Conservation (phyloP, 2,329 filamentous ascomycete genomes). For the Nannizzia gypsea region DNA sequence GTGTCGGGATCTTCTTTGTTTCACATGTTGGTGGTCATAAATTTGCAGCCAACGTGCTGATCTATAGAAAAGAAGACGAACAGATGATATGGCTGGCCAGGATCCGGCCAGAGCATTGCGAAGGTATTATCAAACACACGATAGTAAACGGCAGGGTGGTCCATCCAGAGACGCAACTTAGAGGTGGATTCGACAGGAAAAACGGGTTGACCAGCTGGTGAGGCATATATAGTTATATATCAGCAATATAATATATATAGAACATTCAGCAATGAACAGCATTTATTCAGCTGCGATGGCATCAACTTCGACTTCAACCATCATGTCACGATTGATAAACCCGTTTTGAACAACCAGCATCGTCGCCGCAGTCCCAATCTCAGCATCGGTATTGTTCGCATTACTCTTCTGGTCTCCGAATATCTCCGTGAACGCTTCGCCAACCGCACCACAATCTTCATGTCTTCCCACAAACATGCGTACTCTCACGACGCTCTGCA, state of each 20-base stretch:
- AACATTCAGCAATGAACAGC: neutral
- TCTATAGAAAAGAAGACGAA: conserved; percentile 58
- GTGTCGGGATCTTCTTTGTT: conserved; percentile 91
- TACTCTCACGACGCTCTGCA: conserved; percentile 25
- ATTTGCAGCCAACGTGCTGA: conserved; percentile 85
- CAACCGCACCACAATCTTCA: conserved; percentile 12
- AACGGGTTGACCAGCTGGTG: conserved; percentile 80
- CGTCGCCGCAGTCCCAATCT: conserved; percentile 25
- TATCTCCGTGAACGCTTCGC: conserved; percentile 11
- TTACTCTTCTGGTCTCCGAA: conserved; percentile 14
- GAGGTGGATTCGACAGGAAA: conserved; percentile 78
- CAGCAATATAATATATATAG: neutral
- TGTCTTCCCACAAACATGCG: conserved; percentile 22
- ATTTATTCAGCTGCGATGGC: conserved; percentile 17
- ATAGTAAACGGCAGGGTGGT: conserved; percentile 87
- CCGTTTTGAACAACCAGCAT: conserved; percentile 29
- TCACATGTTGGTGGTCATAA: conserved; percentile 95
- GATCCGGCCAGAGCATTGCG: conserved; percentile 75
- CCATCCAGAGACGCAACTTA: conserved; percentile 71
- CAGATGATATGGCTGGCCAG: conserved; percentile 91
- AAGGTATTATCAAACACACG: conserved; percentile 81
- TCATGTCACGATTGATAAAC: conserved; percentile 28
- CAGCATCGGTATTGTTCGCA: conserved; percentile 15
- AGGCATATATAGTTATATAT: neutral
- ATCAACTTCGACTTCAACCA: conserved; percentile 33